Evolutionary conservation across 1,139 yeast species (phyloP).

Genomic region (Magnusiomyces tetraspermus): DNA sequence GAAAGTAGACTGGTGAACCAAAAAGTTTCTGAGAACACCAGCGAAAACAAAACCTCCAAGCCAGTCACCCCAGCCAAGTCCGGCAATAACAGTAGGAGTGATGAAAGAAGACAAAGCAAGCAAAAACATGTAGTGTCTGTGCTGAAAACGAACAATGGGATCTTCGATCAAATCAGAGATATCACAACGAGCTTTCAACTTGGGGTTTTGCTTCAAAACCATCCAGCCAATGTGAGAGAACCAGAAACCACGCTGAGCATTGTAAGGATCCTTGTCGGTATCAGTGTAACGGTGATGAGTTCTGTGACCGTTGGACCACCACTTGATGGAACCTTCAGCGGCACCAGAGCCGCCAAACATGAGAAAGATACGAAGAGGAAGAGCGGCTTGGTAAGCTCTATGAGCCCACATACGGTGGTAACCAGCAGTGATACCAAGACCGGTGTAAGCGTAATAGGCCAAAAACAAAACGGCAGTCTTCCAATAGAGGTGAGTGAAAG

Average conservation of each 20-base stretch:
- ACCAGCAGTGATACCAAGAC: conserved; percentile 90
- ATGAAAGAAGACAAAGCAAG: conserved; percentile 62
- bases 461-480: conserved; percentile 57
- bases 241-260: conserved; percentile 93
- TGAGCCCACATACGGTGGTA: conserved; percentile 87
- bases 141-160: conserved; percentile 87
- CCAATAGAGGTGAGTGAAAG: conserved; percentile 47
- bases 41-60: conserved; percentile 89
- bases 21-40: conserved; percentile 72
- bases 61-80: conserved; percentile 78
- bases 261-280: conserved; percentile 93
- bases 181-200: conserved; percentile 90
- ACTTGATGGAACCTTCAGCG: conserved; percentile 92
- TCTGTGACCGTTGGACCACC: conserved; percentile 99
- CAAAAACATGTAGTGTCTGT: conserved; percentile 70
- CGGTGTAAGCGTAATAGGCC: conserved; percentile 58
- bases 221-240: conserved; percentile 97
- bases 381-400: conserved; percentile 68
- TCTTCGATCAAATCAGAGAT: conserved; percentile 85
- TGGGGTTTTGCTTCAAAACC: conserved; percentile 88
- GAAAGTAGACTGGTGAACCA: conserved; percentile 95
- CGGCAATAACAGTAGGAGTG: conserved; percentile 69
- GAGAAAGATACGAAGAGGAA: conserved; percentile 60
- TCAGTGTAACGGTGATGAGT: conserved; percentile 97
- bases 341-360: conserved; percentile 92